These are phyloP conservation scores for Ceratobasidium sp. DNA, from an alignment of 1,284 basidiomycete species.

Conservation along the genomic window DNA sequence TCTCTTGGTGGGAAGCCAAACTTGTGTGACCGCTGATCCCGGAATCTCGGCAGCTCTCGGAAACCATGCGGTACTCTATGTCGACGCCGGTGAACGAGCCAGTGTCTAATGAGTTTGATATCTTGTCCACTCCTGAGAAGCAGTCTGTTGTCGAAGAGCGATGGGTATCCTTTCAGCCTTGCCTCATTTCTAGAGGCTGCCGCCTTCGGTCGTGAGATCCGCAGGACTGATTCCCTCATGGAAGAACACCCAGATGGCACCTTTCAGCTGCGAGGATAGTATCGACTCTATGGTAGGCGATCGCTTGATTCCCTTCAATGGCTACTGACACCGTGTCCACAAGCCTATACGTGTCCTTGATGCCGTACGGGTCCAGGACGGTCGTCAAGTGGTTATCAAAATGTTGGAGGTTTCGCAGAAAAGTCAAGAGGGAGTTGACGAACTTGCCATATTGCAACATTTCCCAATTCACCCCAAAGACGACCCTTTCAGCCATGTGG, in stretches of 20 bases:
- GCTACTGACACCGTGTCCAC: background rate
- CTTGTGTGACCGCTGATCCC: too few species aligned
- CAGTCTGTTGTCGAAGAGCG: slow-evolving; percentile 5
- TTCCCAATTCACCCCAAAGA: background rate
- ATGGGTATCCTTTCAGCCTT: slow-evolving; percentile 8
- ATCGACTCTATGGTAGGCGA: background rate
- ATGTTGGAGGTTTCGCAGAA: background rate
- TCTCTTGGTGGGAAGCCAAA: too few species aligned
- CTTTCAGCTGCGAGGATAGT: slow-evolving; percentile 8
- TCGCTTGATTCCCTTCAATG: background rate
- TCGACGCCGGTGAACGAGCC: too few species aligned
- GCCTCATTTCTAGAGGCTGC: background rate
- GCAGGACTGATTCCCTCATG: slow-evolving; percentile 8
- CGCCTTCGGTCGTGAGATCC: background rate
- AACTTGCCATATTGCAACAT: slow-evolving; percentile 9
- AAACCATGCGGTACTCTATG: background rate
- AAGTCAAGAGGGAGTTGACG: background rate
- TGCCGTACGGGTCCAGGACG: background rate
- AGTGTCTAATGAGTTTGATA: background rate
- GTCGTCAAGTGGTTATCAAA: slow-evolving; percentile 10
- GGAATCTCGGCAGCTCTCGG: background rate
- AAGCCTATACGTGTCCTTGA: slow-evolving; percentile 2
- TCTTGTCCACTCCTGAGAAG: background rate
- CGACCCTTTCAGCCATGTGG: background rate
- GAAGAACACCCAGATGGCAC: background rate